Base-by-base conservation (phyloP, 2,329 filamentous ascomycete species). In the Claviceps digitariae region DNA sequence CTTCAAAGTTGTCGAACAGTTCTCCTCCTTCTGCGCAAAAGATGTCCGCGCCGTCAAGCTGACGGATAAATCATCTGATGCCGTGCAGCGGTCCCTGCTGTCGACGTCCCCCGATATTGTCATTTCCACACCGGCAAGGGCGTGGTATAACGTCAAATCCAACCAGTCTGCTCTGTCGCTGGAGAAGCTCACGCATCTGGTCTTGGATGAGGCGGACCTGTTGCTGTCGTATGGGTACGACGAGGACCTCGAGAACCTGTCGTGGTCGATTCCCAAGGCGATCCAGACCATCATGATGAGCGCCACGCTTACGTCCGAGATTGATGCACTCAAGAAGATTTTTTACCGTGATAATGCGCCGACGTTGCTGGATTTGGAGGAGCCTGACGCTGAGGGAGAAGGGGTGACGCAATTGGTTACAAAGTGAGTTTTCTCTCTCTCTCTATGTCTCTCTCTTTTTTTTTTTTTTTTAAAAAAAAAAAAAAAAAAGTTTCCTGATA, bases 201-300 rank as follows among this genome's bases (percentile, higher is more conserved):
- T 97, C 0, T 82, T 98, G 52, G 93, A 98, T 66, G 93, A 98
- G 71, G 90, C 91, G 2, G 93, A 98, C 64, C 70, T 98, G 57
- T 86, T 98, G 7, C 74, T 97, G 54, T 94, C 88, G 4, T 98
- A 97, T 64, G 93, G 90, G 49, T 95, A 96, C 65, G 85, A 91
- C 54, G 87, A 95, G 55, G 93, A 97, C 61, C 77, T 98, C 56
- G 81, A 90, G 62, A 85, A 81, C 60, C 76, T 98, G 36, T 78
- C 90, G 0, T 82, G 85, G 60, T 78, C 83, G 2, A 74, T 97
- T 23, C 90, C 91, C 0, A 87, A 87, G 64, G 87, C 87, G 2
- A 80, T 95, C 0, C 93, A 98, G 71, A 90, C 89, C 1, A 84
- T 93, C 62, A 77, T 98, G 65, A 95, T 95, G 82, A 95, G 89